A percentile compares a stretch with the other conserved stretches of the same genome.
phyloP scores from a whole-genome alignment of 1,139 yeast species.

The Geotrichum candidum region DNA sequence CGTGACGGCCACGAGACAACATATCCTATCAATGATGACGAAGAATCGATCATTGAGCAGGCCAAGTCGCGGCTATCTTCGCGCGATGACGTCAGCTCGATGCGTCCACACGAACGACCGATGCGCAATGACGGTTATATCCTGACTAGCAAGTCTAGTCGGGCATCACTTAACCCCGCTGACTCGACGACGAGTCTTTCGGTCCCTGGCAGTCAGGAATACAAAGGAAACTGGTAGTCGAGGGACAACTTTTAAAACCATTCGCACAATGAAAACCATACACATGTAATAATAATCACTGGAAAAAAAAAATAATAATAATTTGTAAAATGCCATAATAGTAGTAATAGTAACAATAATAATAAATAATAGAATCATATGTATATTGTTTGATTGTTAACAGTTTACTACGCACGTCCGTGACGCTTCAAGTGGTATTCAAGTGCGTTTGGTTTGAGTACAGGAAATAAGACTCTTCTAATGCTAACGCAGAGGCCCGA shows the following conservation, averaged over 20 bases:
- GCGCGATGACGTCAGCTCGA: neutral
- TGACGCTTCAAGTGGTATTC: too few species aligned
- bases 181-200: neutral
- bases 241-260: neutral
- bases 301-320: neutral
- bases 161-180: neutral
- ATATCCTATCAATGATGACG: slow-evolving; percentile 4
- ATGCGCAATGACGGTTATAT: neutral
- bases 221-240: neutral
- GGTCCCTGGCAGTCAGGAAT: neutral
- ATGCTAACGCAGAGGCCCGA: too few species aligned
- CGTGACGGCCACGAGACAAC: slow-evolving; percentile 41
- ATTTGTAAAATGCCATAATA: too few species aligned
- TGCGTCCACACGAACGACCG: neutral
- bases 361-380: too few species aligned
- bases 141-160: neutral
- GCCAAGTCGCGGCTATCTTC: neutral
- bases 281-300: neutral
- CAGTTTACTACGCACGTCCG: too few species aligned
- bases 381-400: too few species aligned
- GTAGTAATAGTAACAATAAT: too few species aligned
- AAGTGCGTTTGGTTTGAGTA: too few species aligned
- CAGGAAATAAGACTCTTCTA: too few species aligned
- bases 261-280: neutral
- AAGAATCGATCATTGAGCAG: slow-evolving; percentile 3